Evolutionary conservation across 257 asterid genomes (phyloP).

Genomic region (Verbascum thapsus): DNA sequence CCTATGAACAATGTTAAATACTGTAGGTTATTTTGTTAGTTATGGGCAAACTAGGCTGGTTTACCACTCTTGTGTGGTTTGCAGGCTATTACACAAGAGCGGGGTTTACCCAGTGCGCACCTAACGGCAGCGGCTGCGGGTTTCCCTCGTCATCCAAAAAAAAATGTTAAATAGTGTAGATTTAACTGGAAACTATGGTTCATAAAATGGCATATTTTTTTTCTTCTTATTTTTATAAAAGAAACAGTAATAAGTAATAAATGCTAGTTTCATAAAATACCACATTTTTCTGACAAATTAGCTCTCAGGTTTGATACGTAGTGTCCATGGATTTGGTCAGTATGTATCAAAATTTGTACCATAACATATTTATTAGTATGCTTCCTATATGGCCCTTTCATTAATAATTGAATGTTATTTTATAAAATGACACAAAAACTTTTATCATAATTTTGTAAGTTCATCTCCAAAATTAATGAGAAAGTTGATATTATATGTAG

Average conservation of each 20-base stretch:
- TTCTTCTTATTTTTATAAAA: conserved; percentile 23
- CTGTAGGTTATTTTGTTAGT: conserved; percentile 12
- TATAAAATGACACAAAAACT: too few relatives aligned
- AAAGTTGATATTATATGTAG: too few relatives aligned
- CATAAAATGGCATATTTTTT: conserved; percentile 8
- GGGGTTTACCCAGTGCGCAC: too few relatives aligned
- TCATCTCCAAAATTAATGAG: too few relatives aligned
- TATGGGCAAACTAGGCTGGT: too few relatives aligned
- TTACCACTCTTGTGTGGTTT: too few relatives aligned
- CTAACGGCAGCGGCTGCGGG: too few relatives aligned
- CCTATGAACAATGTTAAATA: background rate
- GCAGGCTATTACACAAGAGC: too few relatives aligned
- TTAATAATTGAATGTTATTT: conserved; percentile 2
- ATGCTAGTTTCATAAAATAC: conserved; percentile 19
- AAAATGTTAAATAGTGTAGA: too few relatives aligned
- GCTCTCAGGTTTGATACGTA: conserved; percentile 35
- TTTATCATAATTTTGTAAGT: too few relatives aligned
- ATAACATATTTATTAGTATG: conserved; percentile 35
- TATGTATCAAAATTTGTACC: conserved; percentile 28
- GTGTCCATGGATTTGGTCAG: conserved; percentile 37
- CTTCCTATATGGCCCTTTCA: conserved; percentile 21
- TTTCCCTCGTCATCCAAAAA: too few relatives aligned
- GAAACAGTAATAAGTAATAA: conserved; percentile 22
- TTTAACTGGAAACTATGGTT: conserved; percentile 23
- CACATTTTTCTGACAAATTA: conserved; percentile 25